Conservation (phyloP, 2,329 filamentous ascomycete species). For the Coniochaeta ligniaria region DNA sequence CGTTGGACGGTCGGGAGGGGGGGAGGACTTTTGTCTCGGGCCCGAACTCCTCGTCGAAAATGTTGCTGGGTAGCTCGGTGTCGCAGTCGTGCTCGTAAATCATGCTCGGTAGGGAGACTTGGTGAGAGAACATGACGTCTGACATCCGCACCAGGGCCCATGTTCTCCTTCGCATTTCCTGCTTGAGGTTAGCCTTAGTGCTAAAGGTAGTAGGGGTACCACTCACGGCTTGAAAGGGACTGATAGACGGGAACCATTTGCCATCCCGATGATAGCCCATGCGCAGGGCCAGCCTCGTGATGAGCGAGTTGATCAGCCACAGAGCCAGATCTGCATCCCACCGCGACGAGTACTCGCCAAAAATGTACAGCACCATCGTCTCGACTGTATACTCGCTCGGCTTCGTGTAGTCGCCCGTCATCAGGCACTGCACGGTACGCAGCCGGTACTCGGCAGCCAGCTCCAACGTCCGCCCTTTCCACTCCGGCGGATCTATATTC, state of each 20-base stretch:
- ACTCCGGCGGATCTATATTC: slow-evolving; percentile 56
- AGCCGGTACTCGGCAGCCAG: slow-evolving; percentile 58
- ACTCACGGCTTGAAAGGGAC: slow-evolving; percentile 63
- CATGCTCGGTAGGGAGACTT: slow-evolving; percentile 60
- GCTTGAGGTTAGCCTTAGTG: neutral
- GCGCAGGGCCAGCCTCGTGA: slow-evolving; percentile 52
- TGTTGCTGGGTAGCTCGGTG: slow-evolving; percentile 66
- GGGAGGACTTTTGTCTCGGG: slow-evolving; percentile 62
- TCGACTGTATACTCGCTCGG: slow-evolving; percentile 71
- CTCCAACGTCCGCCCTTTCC: slow-evolving; percentile 58
- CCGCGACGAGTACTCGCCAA: slow-evolving; percentile 66
- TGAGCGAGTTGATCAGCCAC: slow-evolving; percentile 48
- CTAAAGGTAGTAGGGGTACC: neutral
- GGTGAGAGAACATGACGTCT: slow-evolving; percentile 72
- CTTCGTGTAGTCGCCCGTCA: slow-evolving; percentile 70
- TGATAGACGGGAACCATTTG: slow-evolving; percentile 64
- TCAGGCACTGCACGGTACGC: slow-evolving; percentile 70
- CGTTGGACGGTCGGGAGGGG: slow-evolving; percentile 56
- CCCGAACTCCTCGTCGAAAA: slow-evolving; percentile 75
- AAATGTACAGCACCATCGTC: slow-evolving; percentile 67
- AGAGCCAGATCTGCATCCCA: slow-evolving; percentile 67
- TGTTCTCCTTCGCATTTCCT: slow-evolving; percentile 64
- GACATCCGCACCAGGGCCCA: slow-evolving; percentile 67
- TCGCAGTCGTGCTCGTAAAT: slow-evolving; percentile 70
- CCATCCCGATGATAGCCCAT: slow-evolving; percentile 77